A percentile compares a stretch with the other conserved stretches of the same genome.
These are phyloP conservation scores for Rhytidiadelphus loreus DNA, from an alignment of 225 moss, liverwort and hornwort genomes.

Conservation along the genomic window DNA sequence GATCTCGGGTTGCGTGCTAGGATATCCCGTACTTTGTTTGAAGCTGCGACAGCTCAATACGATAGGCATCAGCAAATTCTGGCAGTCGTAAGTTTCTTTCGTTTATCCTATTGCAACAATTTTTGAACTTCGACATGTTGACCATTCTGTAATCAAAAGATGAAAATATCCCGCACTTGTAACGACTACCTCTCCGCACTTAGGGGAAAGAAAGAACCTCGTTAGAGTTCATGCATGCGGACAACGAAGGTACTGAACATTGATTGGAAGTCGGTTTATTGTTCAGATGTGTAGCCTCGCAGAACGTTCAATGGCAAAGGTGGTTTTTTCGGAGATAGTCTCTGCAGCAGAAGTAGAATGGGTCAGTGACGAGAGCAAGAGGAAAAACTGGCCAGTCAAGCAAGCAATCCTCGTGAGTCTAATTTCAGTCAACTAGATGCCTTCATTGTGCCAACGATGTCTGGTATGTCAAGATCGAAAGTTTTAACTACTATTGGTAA, in stretches of 20 bases:
- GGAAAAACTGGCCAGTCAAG: slow-evolving; percentile 18
- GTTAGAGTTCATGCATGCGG: background rate
- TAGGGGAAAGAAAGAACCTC: background rate
- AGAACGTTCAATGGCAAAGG: slow-evolving; percentile 47
- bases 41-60: slow-evolving; percentile 57
- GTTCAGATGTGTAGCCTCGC: slow-evolving; percentile 81
- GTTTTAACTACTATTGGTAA: background rate
- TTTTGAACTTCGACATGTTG: background rate
- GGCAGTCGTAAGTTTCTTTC: slow-evolving; percentile 39
- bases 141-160: background rate
- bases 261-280: background rate
- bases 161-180: background rate
- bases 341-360: slow-evolving; percentile 24
- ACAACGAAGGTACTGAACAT: background rate
- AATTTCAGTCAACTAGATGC: background rate
- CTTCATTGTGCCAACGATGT: background rate
- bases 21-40: slow-evolving; percentile 64
- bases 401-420: slow-evolving; percentile 21
- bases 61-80: slow-evolving; percentile 55
- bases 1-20: slow-evolving; percentile 13
- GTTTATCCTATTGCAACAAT: background rate
- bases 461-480: background rate
- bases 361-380: slow-evolving; percentile 11
- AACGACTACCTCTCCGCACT: background rate
- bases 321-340: slow-evolving; percentile 78